Conservation (phyloP, 2,329 filamentous ascomycete species). For the Stagonosporopsis rhizophila region DNA sequence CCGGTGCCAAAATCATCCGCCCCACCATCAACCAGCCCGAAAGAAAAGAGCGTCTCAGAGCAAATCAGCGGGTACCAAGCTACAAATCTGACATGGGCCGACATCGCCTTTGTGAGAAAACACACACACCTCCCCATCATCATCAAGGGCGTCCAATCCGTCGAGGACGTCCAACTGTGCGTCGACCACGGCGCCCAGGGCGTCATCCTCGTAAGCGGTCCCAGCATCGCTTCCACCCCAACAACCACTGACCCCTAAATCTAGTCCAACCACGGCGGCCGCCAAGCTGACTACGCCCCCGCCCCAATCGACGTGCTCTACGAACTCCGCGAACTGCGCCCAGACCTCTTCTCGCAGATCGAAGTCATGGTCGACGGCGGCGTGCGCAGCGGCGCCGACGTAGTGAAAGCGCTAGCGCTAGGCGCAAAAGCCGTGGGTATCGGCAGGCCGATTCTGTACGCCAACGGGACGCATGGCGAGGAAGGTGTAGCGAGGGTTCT, state of each 20-base stretch:
- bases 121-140: conserved; percentile 8
- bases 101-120: conserved; percentile 3
- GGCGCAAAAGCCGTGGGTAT: conserved; percentile 11
- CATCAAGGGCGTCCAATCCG: conserved; percentile 7
- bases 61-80: conserved; percentile 12
- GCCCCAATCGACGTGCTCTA: conserved; percentile 7
- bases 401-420: conserved; percentile 8
- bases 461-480: conserved; percentile 10
- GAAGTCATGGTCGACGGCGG: conserved; percentile 8
- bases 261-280: conserved; percentile 10
- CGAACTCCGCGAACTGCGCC: conserved; percentile 2
- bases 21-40: neutral
- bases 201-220: conserved; percentile 8
- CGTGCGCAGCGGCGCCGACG: conserved; percentile 6
- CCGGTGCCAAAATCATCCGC: neutral
- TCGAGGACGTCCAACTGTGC: conserved; percentile 6
- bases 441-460: conserved; percentile 6
- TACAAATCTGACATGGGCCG: conserved; percentile 5
- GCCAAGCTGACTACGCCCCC: conserved; percentile 8
- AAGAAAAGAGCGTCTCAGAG: conserved; percentile 4
- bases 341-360: conserved; percentile 6
- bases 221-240: too few relatives aligned
- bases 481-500: conserved; percentile 4
- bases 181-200: conserved; percentile 5
- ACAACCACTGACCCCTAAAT: too few relatives aligned